Percentiles rank a stretch among this genome's conserved stretches.
These are phyloP conservation scores for Nothophoma quercina DNA, from an alignment of 2,329 filamentous ascomycete genomes.

Conservation along the genomic window DNA sequence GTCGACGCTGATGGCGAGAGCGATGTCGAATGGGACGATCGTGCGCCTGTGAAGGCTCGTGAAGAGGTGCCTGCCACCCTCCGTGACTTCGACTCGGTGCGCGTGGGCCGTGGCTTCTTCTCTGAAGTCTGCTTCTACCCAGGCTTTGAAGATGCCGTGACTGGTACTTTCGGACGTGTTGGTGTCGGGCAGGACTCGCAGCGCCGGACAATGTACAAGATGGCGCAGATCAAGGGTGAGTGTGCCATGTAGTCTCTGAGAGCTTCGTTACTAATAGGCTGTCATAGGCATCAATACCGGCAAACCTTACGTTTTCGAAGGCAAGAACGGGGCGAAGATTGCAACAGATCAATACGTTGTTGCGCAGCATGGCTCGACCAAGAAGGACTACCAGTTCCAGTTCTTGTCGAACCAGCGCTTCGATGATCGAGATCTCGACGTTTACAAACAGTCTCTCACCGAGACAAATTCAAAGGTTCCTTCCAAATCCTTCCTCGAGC, in stretches of 20 bases:
- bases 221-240: conserved; percentile 85
- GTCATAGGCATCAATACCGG: conserved; percentile 75
- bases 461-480: conserved; percentile 75
- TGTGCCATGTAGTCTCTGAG: not conserved
- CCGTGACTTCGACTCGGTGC: conserved; percentile 82
- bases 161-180: conserved; percentile 84
- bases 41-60: conserved; percentile 60
- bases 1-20: conserved; percentile 74
- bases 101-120: conserved; percentile 85
- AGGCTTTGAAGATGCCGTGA: conserved; percentile 81
- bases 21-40: conserved; percentile 75
- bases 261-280: conserved; percentile 34
- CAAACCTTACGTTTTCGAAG: conserved; percentile 83
- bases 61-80: conserved; percentile 75
- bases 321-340: conserved; percentile 75
- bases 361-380: conserved; percentile 81
- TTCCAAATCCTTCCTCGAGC: conserved; percentile 71
- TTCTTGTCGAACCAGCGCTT: conserved; percentile 86
- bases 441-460: conserved; percentile 77
- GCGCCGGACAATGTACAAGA: conserved; percentile 80
- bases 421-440: conserved; percentile 83
- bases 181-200: conserved; percentile 80
- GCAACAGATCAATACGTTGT: conserved; percentile 86
- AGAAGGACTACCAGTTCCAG: conserved; percentile 88
- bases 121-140: conserved; percentile 93